Percentiles rank a stretch among this genome's conserved stretches.
These are phyloP conservation scores for Talaromyces sp. DNA, from an alignment of 2,329 filamentous ascomycete genomes.

Conservation along the genomic window DNA sequence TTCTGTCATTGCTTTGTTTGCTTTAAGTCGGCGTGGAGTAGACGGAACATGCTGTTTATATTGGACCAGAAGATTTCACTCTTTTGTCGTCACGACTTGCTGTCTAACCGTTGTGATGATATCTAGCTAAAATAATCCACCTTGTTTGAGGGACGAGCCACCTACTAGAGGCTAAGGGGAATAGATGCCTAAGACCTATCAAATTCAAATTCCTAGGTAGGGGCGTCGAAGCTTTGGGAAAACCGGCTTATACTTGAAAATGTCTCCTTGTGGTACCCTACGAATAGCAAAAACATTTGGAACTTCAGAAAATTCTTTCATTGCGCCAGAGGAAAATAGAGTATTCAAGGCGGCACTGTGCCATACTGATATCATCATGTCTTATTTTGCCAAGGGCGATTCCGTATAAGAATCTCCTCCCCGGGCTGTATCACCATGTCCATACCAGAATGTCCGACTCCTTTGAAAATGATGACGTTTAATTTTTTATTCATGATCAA, in stretches of 20 bases:
- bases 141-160: not conserved
- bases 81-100: not conserved
- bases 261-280: not conserved
- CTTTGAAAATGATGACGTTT: constrained; percentile 26
- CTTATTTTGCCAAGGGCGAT: constrained; percentile 33
- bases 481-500: constrained; percentile 31
- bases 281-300: not conserved
- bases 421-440: constrained; percentile 28
- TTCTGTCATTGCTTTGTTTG: not conserved
- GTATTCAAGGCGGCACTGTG: constrained; percentile 23
- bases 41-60: not conserved
- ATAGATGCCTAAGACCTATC: not conserved
- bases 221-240: not conserved
- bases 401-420: constrained; percentile 35
- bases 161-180: not conserved
- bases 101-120: not conserved
- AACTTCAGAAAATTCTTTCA: constrained; percentile 32
- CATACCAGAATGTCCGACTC: constrained; percentile 31
- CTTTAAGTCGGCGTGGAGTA: not conserved
- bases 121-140: not conserved
- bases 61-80: not conserved
- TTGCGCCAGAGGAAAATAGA: constrained; percentile 16
- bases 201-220: not conserved
- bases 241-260: not conserved
- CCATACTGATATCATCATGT: constrained; percentile 42